A percentile compares a stretch with the other conserved stretches of the same genome.
phyloP scores from a whole-genome alignment of 169 alveolate species.

The Cryptosporidium sp. region DNA sequence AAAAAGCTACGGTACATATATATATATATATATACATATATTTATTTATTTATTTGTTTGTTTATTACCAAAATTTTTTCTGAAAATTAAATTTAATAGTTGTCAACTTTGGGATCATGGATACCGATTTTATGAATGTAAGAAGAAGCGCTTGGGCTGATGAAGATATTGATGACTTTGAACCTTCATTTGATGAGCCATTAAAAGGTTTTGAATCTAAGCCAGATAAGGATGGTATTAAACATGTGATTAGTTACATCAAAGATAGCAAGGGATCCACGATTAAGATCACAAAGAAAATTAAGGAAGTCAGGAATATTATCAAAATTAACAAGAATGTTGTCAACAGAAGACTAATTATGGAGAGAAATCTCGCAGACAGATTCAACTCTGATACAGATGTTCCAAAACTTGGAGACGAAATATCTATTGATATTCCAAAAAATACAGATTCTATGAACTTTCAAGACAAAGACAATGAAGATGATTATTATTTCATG shows the following conservation, averaged over 20 bases:
- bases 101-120: constrained; percentile 5
- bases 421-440: constrained; percentile 80
- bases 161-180: constrained; percentile 73
- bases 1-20: not conserved
- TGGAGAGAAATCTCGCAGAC: constrained; percentile 55
- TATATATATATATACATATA: not conserved
- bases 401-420: constrained; percentile 78
- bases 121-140: constrained; percentile 15
- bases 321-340: constrained; percentile 48
- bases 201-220: constrained; percentile 72
- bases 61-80: too few species aligned
- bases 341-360: constrained; percentile 27
- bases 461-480: constrained; percentile 73
- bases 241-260: constrained; percentile 62
- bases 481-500: constrained; percentile 79
- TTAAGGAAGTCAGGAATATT: constrained; percentile 48
- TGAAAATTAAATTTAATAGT: not conserved
- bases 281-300: constrained; percentile 44
- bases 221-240: constrained; percentile 72
- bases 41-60: too few species aligned
- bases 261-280: constrained; percentile 66
- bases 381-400: constrained; percentile 69
- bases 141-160: constrained; percentile 75
- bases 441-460: constrained; percentile 74
- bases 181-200: constrained; percentile 73